Base-by-base conservation (phyloP, 1,284 basidiomycete species). In the Puccinia hordei region DNA sequence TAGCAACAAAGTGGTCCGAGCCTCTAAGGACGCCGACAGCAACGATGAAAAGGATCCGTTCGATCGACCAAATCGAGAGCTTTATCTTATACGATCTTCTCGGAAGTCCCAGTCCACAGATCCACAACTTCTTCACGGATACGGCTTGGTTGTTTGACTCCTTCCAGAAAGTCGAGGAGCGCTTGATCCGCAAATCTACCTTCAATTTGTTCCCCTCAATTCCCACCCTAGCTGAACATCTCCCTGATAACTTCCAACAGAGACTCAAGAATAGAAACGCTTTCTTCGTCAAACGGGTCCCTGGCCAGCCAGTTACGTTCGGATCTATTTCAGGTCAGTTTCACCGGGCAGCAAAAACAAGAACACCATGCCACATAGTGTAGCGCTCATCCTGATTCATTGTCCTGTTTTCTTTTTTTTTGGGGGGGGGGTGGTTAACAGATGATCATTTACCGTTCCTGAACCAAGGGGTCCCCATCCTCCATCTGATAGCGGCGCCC, bases 401-500 rank as follows among this genome's bases (percentile, higher is more conserved):
- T 3, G 19, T 53, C 5, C 22, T 10, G 38, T 74, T 44, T 74
- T 59, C 9, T 12, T 76, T 65, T 65, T 81, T 93, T 91, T 59
- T n/a, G n/a, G 97, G 41, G 41, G 41, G 13, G 8, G 41, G 41
- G 8, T 8, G 8, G 35, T 12, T 9, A 35, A 1, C 61, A 63
- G 61, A 99, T 86, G 97, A 99, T 86, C 97, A 99, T 86, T 86
- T 94, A 35, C 97, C 97, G 19, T 99, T 99, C 87, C 84, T 97
- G 63, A 86, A 88, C 51, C 87, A 88, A 74, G 97, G 96, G 8
- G 95, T 99, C 24, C 93, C 91, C 80, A 87, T 98, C 69, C 86
- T 99, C 82, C 97, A 99, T 85, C 85, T 99, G 72, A 99, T 99
- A 81, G 87, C 95, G 0, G 90, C 89, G 59, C 95, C 93, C 0